These are phyloP conservation scores for Picea abies DNA, from an alignment of 83 land plant species.

Conservation along the genomic window DNA sequence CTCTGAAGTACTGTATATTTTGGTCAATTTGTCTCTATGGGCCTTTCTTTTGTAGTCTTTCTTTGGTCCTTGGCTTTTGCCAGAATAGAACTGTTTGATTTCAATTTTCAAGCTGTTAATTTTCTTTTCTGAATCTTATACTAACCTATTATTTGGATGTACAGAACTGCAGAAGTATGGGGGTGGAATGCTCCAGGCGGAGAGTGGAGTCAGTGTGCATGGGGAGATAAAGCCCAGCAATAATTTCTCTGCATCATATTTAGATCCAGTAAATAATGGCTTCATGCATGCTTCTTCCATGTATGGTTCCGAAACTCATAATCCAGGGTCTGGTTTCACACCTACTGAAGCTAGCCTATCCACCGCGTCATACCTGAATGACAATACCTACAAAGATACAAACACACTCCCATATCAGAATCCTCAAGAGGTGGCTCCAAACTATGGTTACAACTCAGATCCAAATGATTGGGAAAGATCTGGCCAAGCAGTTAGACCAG, in stretches of 20 bases:
- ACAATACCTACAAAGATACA: not conserved
- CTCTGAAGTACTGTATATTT: too few species aligned
- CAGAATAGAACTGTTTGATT: too few species aligned
- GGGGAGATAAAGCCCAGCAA: not conserved
- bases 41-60: too few species aligned
- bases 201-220: not conserved
- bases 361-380: not conserved
- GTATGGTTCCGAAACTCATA: not conserved
- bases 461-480: not conserved
- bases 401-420: not conserved
- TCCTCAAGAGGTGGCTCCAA: conserved; percentile 9
- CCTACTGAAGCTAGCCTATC: not conserved
- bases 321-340: not conserved
- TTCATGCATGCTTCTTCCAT: not conserved
- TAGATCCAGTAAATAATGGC: not conserved
- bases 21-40: too few species aligned
- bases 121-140: too few species aligned
- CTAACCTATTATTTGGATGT: not conserved
- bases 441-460: conserved; percentile 1
- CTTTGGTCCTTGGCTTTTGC: too few species aligned
- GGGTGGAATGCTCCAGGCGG: not conserved
- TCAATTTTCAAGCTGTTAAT: too few species aligned
- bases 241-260: conserved; percentile 1
- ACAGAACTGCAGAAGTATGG: conserved; percentile 9
- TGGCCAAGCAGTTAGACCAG: not conserved